These are phyloP conservation scores for Peronospora destructor DNA, from an alignment of 352 stramenopile genomes.

Conservation along the genomic window DNA sequence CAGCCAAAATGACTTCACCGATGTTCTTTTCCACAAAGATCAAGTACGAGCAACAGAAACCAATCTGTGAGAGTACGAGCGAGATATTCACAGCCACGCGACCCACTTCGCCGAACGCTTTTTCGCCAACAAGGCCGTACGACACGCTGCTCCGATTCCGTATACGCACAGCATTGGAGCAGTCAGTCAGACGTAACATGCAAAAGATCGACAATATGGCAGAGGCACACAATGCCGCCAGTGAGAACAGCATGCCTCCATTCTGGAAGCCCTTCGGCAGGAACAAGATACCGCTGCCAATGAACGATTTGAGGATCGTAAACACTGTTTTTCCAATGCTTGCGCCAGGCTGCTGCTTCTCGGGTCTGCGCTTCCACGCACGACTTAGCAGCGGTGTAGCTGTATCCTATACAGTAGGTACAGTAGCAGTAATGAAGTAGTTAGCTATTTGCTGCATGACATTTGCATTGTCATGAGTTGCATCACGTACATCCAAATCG, in stretches of 20 bases:
- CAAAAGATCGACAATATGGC: conserved; percentile 49
- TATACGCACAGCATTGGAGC: conserved; percentile 34
- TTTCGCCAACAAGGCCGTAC: conserved; percentile 53
- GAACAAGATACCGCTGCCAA: conserved; percentile 64
- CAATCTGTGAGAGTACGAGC: conserved; percentile 59
- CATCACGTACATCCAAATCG: conserved; percentile 28
- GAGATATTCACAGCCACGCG: conserved; percentile 57
- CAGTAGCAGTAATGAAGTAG: background rate
- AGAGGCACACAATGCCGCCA: conserved; percentile 39
- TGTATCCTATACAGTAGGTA: conserved; percentile 18
- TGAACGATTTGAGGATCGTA: conserved; percentile 68
- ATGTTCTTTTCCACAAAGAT: conserved; percentile 75
- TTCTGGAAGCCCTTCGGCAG: conserved; percentile 61
- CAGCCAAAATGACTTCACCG: conserved; percentile 46
- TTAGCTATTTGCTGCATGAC: conserved; percentile 6
- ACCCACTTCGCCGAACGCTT: conserved; percentile 42
- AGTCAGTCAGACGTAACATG: conserved; percentile 53
- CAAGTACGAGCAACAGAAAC: conserved; percentile 70
- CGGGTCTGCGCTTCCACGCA: conserved; percentile 22
- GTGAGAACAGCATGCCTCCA: conserved; percentile 60
- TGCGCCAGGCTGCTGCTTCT: conserved; percentile 26
- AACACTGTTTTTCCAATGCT: conserved; percentile 52
- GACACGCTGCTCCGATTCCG: conserved; percentile 32
- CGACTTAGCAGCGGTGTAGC: conserved; percentile 35
- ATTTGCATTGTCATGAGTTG: conserved; percentile 11